phyloP scores from a whole-genome alignment of 2,329 filamentous ascomycete genomes.

The Exophiala sideris region DNA sequence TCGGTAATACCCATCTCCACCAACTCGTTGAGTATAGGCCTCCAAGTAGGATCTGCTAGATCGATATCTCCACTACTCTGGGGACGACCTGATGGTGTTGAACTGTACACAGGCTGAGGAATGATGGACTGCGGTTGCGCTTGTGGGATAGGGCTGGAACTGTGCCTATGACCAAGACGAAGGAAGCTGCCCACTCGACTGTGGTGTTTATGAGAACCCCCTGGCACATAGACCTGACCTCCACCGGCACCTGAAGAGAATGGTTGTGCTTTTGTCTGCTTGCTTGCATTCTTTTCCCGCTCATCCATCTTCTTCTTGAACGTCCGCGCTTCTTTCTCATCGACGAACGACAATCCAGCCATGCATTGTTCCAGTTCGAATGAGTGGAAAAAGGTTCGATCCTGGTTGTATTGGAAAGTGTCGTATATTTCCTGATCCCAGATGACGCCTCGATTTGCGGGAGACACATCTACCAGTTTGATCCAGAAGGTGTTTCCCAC shows the following conservation, averaged over 20 bases:
- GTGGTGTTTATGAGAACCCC: constrained; percentile 41
- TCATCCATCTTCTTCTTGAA: constrained; percentile 98
- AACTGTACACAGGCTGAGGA: constrained; percentile 26
- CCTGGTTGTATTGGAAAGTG: constrained; percentile 90
- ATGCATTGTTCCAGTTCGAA: constrained; percentile 94
- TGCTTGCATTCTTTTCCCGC: constrained; percentile 90
- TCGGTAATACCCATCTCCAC: constrained; percentile 64
- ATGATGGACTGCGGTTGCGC: constrained; percentile 28
- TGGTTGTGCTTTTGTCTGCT: constrained; percentile 74
- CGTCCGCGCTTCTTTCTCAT: constrained; percentile 95
- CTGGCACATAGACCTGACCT: constrained; percentile 40
- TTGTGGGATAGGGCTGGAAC: constrained; percentile 35
- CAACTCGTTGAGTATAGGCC: constrained; percentile 60
- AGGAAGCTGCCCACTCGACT: constrained; percentile 53
- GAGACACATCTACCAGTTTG: constrained; percentile 93
- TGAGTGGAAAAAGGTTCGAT: constrained; percentile 94
- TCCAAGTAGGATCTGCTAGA: constrained; percentile 60
- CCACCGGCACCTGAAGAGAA: constrained; percentile 57
- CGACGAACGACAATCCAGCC: constrained; percentile 85
- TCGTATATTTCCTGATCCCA: constrained; percentile 99
- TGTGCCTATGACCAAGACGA: constrained; percentile 46
- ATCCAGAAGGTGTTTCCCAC: constrained; percentile 96
- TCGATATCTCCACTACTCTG: constrained; percentile 46
- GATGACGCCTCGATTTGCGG: constrained; percentile 76
- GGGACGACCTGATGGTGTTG: constrained; percentile 27